Base-by-base conservation (phyloP, 2,329 filamentous ascomycete species). In the Penicillium sp. region DNA sequence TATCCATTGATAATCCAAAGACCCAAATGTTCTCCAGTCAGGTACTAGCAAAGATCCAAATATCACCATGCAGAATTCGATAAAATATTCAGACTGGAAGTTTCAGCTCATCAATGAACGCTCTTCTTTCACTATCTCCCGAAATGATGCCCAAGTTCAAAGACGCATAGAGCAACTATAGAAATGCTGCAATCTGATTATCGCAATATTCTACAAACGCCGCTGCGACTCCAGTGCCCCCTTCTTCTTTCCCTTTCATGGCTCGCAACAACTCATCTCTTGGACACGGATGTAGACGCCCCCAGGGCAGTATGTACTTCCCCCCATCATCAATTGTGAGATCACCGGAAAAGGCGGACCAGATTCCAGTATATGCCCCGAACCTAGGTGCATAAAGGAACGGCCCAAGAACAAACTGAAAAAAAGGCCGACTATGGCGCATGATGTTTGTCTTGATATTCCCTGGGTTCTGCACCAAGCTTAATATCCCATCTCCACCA, bases 161-260 rank as follows among this genome's bases (percentile, higher is more conserved):
- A 47, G 10, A 21, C 2, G 42, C 1, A n/a, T 29, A 29, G 4
- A 5, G 7, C 7, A 47, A 13, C 12, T 38, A 50, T 15, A 39
- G n/a, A 50, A 50, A 50, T 1, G 12, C 35, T 29, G 17, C 45
- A 27, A 55, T 54, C 35, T 56, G 47, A 19, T 51, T 47, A 13
- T 53, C 23, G 12, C 59, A 61, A 36, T 61, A 61, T 17, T 50
- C 19, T 0, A 63, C 19, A n/a, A 78, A 67, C 2, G 12, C 31
- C 2, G 23, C 49, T 13, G 50, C 51, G 39, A 23, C 15, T 2
- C 39, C 49, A 9, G 57, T 59, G 0, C 57, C 57, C 6, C 57
- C 53, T 6, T 53, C 41, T n/a, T 43, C 53, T 27, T 43, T 50
- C 9, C 19, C 23, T 21, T 39, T 50, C 59, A 61, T 60, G 1